Percentiles rank a stretch among this genome's conserved stretches.
phyloP scores from a whole-genome alignment of 768 basidiomycete species.

The Russula olivacea region DNA sequence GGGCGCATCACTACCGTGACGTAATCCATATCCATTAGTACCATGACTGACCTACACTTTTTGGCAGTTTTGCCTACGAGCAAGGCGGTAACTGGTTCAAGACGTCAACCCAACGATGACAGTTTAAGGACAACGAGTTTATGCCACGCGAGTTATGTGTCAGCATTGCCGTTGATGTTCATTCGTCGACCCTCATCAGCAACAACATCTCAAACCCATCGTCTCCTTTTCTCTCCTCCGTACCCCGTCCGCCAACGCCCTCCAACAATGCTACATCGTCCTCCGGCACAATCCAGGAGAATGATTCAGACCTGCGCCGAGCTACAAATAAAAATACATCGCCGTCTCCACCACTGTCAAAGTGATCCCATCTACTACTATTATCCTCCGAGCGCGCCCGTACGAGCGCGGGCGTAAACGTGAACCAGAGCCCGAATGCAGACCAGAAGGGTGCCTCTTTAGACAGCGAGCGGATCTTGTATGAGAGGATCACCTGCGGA shows the following conservation, averaged over 20 bases:
- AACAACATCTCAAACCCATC: conserved; percentile 69
- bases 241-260: conserved; percentile 50
- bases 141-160: too few relatives aligned
- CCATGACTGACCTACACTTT: too few relatives aligned
- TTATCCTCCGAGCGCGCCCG: conserved; percentile 18
- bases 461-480: conserved; percentile 64
- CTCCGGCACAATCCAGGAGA: conserved; percentile 48
- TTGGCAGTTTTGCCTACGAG: too few relatives aligned
- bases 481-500: conserved; percentile 56
- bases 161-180: too few relatives aligned
- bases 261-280: conserved; percentile 50
- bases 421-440: conserved; percentile 75
- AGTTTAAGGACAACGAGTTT: too few relatives aligned
- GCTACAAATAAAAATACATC: conserved; percentile 58
- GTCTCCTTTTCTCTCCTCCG: conserved; percentile 44
- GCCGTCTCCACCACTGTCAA: conserved; percentile 24
- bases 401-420: conserved; percentile 50
- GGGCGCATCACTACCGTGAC: too few relatives aligned
- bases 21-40: too few relatives aligned
- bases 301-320: conserved; percentile 50
- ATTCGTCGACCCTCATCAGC: conserved; percentile 34
- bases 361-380: conserved; percentile 26
- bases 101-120: too few relatives aligned
- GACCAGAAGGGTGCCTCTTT: conserved; percentile 77
- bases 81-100: too few relatives aligned